Evolutionary conservation across 2,329 filamentous ascomycete species (phyloP).

Genomic region (Xylaria sp.): DNA sequence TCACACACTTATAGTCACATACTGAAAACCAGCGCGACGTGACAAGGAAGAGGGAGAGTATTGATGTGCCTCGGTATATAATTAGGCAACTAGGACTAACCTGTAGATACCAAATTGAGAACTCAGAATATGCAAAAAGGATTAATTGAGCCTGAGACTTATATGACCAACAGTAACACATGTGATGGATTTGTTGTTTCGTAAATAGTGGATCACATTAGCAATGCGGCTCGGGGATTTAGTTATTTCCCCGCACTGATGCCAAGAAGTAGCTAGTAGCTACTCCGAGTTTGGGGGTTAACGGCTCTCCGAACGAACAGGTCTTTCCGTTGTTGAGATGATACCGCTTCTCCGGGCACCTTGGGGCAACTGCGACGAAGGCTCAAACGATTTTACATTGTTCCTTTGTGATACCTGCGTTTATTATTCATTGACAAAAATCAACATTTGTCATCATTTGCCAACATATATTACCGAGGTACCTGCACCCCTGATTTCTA

Average conservation of each 20-base stretch:
- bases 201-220: neutral
- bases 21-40: neutral
- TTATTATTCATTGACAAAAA: neutral
- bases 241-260: neutral
- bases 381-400: neutral
- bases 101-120: conserved; percentile 37
- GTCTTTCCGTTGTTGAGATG: too few species aligned
- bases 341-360: neutral
- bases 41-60: conserved; percentile 16
- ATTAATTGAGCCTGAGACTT: neutral
- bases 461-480: neutral
- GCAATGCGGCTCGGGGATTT: neutral
- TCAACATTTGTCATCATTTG: neutral
- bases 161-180: neutral
- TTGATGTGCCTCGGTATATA: conserved; percentile 22
- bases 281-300: neutral
- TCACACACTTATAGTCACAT: conserved; percentile 7
- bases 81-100: conserved; percentile 35
- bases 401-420: neutral
- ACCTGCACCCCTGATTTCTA: neutral
- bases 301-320: neutral
- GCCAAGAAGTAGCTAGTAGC: neutral
- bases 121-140: conserved; percentile 1
- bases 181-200: neutral
- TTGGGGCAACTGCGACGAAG: neutral